Base-by-base conservation (phyloP, 106 monocot species). In the Dendrobium officinale region DNA sequence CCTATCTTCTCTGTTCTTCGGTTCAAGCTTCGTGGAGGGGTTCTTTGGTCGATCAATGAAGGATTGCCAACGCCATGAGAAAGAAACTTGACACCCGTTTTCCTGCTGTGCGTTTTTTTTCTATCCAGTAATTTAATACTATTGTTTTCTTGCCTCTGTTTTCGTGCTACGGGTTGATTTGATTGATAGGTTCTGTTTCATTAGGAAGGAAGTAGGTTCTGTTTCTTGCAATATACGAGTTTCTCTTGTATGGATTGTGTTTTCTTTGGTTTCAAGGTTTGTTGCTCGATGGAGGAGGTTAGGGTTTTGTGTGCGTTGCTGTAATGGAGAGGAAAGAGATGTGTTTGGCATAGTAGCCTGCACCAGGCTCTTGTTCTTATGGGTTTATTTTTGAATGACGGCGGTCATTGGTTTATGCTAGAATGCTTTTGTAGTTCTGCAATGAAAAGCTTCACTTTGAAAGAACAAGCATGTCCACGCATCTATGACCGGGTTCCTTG, bases 11-110 rank as follows among this genome's bases (percentile, higher is more conserved):
- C 40, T 2, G 40, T 7, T 9, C 6, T 45, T 42, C 2, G 44
- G 8, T 42, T 70, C 22, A 2, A 40, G 4, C 8, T 48, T 27
- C 44, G 31, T 45, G 42, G 58, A 43, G 43, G 37, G 43, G 37
- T 11, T 61, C 27, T n/a, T 75, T 42, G 18, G 13, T n/a, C 26
- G 43, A 13, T 61, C 47, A 20, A n/a, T 47, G 44, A 22, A 17
- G 45, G 13, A 16, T 73, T 41, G 54, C 77, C 17, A 48, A 17
- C 22, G 75, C 79, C 6, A 93, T 93, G 93, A 91, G 89, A 84
- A 93, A 88, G 93, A 93, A 91, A 87, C 93, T 93, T 49, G 89
- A 91, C 77, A 93, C 93, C 9, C 93, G 93, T 42, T 93, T 93
- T 78, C 91, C 93, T 61, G 93, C 93, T 3, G 93, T 93, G 84